These are phyloP conservation scores for Podosphaera fusca DNA, from an alignment of 2,329 filamentous ascomycete species.

Conservation along the genomic window DNA sequence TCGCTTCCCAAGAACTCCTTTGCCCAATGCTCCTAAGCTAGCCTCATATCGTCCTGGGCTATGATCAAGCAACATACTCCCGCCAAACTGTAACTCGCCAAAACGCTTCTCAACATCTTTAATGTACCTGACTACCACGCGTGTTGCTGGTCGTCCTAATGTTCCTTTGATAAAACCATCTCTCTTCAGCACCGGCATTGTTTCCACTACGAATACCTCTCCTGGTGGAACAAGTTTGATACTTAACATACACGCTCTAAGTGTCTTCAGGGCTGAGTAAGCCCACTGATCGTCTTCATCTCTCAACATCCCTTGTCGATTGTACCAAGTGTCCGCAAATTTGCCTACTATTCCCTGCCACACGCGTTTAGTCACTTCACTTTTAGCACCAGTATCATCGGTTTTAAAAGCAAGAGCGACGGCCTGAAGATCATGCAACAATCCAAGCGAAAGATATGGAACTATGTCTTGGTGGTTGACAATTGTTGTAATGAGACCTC, in stretches of 20 bases:
- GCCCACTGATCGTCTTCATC: slow-evolving; percentile 46
- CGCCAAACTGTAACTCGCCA: slow-evolving; percentile 45
- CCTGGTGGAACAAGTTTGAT: slow-evolving; percentile 52
- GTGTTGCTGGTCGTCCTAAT: slow-evolving; percentile 35
- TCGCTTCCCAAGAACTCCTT: slow-evolving; percentile 15
- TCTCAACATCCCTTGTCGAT: slow-evolving; percentile 18
- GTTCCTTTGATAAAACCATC: slow-evolving; percentile 33
- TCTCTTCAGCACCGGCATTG: slow-evolving; percentile 39
- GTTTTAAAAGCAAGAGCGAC: slow-evolving; percentile 50
- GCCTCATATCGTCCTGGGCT: slow-evolving; percentile 53
- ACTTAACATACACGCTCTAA: slow-evolving; percentile 44
- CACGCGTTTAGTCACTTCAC: slow-evolving; percentile 40
- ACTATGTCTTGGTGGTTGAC: slow-evolving; percentile 54
- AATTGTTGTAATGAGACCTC: slow-evolving; percentile 51
- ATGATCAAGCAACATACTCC: slow-evolving; percentile 54
- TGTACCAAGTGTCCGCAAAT: slow-evolving; percentile 37
- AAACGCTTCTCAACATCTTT: slow-evolving; percentile 48
- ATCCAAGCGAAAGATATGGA: slow-evolving; percentile 47
- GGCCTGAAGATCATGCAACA: slow-evolving; percentile 52
- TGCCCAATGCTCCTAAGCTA: slow-evolving; percentile 35
- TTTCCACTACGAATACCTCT: slow-evolving; percentile 53
- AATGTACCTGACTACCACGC: slow-evolving; percentile 48
- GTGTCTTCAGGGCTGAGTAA: slow-evolving; percentile 38
- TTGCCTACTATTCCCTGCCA: slow-evolving; percentile 41
- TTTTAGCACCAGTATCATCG: slow-evolving; percentile 42